Base-by-base conservation (phyloP, 2,329 filamentous ascomycete genomes). In the Colletotrichum sp. region DNA sequence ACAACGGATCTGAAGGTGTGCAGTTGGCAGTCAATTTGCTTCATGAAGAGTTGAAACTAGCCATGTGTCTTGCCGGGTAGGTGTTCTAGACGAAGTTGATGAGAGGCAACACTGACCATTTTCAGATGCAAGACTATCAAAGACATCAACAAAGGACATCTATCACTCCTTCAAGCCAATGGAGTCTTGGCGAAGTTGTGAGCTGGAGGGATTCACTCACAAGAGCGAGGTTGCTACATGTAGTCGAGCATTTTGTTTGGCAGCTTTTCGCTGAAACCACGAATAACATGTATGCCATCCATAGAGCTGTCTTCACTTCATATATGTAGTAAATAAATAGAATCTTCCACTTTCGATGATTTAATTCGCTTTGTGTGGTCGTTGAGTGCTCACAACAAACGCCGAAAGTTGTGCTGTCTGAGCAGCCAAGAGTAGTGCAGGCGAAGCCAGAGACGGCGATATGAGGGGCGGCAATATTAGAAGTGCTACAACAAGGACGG, bases 271-370 rank as follows among this genome's bases (percentile, higher is more conserved):
- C 39, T 48, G 39, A n/a, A 48, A 48, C 18, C 18, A 12, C 1
- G 18, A 44, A 44, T 2, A 48, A 1, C 18, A 48, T n/a, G 9
- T n/a, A n/a, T n/a, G 18, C 9, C 0, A 22, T n/a, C 5, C 2
- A 44, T 6, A n/a, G 3, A n/a, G 0, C 39, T 22, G 16, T 16
- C 3, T 44, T 44, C 16, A 18, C 16, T 44, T 44, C 16, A 44
- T 10, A 6, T 3, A n/a, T 18, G 16, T 9, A 44, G 36, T 44
- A 3, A 18, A 44, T 5, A 44, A 39, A 18, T 44, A 18, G 18
- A n/a, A 48, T 10, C 9, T 48, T 22, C 18, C 3, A 6, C 9
- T n/a, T 5, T 1, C 18, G 18, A 48, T 48, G 9, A 48, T 3
- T n/a, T 2, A 6, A 22, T 48, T 48, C 39, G 18, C 18, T n/a